phyloP scores from a whole-genome alignment of 768 basidiomycete species.

The Suillus hirtellus region DNA sequence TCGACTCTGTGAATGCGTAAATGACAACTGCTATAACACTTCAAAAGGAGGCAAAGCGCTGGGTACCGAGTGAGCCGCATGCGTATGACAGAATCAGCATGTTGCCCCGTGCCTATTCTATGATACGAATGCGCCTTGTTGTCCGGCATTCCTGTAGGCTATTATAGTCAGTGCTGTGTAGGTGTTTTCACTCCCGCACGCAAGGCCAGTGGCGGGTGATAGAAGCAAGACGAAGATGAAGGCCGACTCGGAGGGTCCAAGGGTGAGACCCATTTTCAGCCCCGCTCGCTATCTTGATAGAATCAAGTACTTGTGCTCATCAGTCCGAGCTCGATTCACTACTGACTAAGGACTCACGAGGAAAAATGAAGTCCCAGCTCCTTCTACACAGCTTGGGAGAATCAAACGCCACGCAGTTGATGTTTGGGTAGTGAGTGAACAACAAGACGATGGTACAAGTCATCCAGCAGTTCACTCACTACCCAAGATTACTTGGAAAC shows the following conservation, averaged over 20 bases:
- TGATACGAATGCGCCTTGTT: background rate
- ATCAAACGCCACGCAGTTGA: background rate
- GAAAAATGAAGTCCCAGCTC: background rate
- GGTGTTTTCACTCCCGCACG: background rate
- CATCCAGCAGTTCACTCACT: too few species aligned
- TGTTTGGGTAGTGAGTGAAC: background rate
- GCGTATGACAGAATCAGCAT: background rate
- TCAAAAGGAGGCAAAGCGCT: background rate
- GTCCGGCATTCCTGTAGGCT: background rate
- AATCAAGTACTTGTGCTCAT: background rate
- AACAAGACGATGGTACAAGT: too few species aligned
- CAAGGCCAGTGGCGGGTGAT: background rate
- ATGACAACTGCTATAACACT: background rate
- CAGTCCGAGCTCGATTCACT: background rate
- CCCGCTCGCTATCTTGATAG: background rate
- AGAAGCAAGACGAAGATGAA: background rate
- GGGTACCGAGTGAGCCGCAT: background rate
- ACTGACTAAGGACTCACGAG: background rate
- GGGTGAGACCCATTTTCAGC: background rate
- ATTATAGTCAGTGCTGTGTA: too few species aligned
- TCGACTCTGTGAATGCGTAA: background rate
- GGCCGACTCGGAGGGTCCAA: background rate
- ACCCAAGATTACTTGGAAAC: too few species aligned
- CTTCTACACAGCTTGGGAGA: background rate
- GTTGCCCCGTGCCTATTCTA: background rate